Conservation (phyloP, 1,139 yeast species). For the Hyphopichia pseudoburtonii region DNA sequence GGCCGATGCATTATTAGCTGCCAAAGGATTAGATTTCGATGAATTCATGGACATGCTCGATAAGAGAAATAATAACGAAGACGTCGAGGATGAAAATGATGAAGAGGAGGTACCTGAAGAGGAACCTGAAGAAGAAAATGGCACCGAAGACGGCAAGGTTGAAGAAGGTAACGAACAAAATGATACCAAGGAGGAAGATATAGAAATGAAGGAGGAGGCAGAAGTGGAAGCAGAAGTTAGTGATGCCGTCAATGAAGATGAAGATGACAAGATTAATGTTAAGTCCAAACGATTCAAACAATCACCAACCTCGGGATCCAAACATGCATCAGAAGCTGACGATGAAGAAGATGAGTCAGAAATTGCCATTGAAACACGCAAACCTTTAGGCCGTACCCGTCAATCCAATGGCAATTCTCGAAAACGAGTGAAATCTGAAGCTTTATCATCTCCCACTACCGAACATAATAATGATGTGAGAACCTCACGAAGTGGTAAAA, state of each 20-base stretch:
- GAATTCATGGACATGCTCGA: constrained; percentile 35
- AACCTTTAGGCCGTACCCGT: background rate
- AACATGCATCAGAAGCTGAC: constrained; percentile 6
- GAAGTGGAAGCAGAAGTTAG: constrained; percentile 9
- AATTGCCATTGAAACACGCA: too few relatives aligned
- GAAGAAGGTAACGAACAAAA: constrained; percentile 14
- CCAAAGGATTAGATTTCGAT: constrained; percentile 39
- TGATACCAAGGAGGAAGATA: constrained; percentile 13
- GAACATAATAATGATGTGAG: background rate
- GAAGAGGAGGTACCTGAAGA: constrained; percentile 31
- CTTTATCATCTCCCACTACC: background rate
- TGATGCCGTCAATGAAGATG: constrained; percentile 8
- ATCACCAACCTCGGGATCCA: too few relatives aligned
- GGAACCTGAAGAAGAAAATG: constrained; percentile 24
- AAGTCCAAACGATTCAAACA: constrained; percentile 8
- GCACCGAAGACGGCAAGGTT: constrained; percentile 16
- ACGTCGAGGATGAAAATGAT: constrained; percentile 27
- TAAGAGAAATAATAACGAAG: constrained; percentile 20
- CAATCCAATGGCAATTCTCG: background rate
- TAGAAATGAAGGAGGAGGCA: constrained; percentile 11
- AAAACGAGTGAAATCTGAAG: background rate
- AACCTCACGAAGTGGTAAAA: constrained; percentile 5
- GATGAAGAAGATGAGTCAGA: constrained; percentile 11
- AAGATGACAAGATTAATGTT: constrained; percentile 9
- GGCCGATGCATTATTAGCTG: constrained; percentile 42